Evolutionary conservation across 2,329 filamentous ascomycete species (phyloP).

Genomic region (Scedosporium aurantiacum): DNA sequence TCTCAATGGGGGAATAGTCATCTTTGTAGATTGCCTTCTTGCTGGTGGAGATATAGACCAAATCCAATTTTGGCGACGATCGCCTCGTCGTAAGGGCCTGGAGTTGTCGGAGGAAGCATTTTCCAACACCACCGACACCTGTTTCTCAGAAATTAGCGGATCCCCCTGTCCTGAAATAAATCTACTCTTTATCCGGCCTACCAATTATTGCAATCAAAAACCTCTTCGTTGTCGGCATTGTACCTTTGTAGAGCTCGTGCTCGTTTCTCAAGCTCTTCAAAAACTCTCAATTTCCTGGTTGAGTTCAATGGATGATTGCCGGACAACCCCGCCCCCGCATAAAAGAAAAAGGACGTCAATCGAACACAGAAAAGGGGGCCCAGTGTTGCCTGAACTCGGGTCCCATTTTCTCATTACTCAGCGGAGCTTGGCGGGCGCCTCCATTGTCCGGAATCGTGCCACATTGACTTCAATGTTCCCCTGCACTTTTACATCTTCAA

Average conservation of each 20-base stretch:
- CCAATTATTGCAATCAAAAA: slow-evolving; percentile 43
- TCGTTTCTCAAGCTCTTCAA: neutral
- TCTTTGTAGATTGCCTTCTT: slow-evolving; percentile 68
- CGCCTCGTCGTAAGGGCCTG: slow-evolving; percentile 54
- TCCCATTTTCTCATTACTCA: too few relatives aligned
- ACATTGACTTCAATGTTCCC: too few relatives aligned
- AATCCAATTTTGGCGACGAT: slow-evolving; percentile 57
- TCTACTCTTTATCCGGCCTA: slow-evolving; percentile 15
- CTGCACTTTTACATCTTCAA: too few relatives aligned
- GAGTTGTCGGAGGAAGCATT: slow-evolving; percentile 79
- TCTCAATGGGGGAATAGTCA: slow-evolving; percentile 57
- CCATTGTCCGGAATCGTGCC: too few relatives aligned
- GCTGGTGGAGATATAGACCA: slow-evolving; percentile 79
- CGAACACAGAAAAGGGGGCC: too few relatives aligned
- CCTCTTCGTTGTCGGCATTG: slow-evolving; percentile 34
- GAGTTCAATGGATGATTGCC: neutral
- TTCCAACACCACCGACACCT: slow-evolving; percentile 91
- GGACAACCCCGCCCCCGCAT: neutral
- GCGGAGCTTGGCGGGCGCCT: too few relatives aligned
- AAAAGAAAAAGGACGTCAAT: too few relatives aligned
- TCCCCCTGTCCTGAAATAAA: neutral
- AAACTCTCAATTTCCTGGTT: neutral
- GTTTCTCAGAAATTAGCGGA: slow-evolving; percentile 10
- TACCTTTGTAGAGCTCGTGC: neutral
- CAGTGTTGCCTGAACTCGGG: too few relatives aligned